Percentiles rank a stretch among this genome's conserved stretches.
phyloP scores from a whole-genome alignment of 176 grass and related monocot genomes.

The Oryza meyeriana region DNA sequence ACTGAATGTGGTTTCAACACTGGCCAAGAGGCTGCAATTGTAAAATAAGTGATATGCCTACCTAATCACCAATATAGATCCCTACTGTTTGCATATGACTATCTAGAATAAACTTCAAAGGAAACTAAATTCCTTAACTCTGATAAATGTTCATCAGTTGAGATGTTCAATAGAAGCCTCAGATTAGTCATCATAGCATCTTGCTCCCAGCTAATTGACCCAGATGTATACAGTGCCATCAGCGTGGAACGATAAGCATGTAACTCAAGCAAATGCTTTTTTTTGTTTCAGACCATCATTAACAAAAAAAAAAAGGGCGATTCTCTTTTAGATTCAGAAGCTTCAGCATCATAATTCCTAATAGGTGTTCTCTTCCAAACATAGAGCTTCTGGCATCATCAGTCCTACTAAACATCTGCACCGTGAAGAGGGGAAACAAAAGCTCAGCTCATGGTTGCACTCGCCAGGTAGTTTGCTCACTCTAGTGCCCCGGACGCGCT shows the following conservation, averaged over 20 bases:
- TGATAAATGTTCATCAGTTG: conserved; percentile 80
- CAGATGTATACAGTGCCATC: conserved; percentile 77
- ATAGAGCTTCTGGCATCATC: conserved; percentile 50
- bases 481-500: too few relatives aligned
- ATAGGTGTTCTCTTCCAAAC: conserved; percentile 46
- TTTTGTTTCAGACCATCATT: conserved; percentile 31
- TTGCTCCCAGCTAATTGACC: conserved; percentile 95
- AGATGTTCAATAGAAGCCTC: conserved; percentile 85
- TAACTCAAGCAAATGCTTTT: conserved; percentile 80
- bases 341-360: conserved; percentile 30
- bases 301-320: conserved; percentile 37
- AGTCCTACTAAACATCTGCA: conserved; percentile 45
- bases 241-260: conserved; percentile 83
- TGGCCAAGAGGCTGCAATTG: conserved; percentile 35
- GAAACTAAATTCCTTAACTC: conserved; percentile 72
- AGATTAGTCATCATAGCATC: conserved; percentile 90
- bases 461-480: too few relatives aligned
- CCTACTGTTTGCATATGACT: conserved; percentile 28
- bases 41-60: conserved; percentile 27
- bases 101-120: conserved; percentile 52
- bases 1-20: conserved; percentile 25
- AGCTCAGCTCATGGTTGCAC: too few relatives aligned
- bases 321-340: conserved; percentile 58
- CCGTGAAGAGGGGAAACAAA: too few relatives aligned
- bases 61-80: neutral